phyloP scores from a whole-genome alignment of 768 basidiomycete genomes.

The Chiua virens region DNA sequence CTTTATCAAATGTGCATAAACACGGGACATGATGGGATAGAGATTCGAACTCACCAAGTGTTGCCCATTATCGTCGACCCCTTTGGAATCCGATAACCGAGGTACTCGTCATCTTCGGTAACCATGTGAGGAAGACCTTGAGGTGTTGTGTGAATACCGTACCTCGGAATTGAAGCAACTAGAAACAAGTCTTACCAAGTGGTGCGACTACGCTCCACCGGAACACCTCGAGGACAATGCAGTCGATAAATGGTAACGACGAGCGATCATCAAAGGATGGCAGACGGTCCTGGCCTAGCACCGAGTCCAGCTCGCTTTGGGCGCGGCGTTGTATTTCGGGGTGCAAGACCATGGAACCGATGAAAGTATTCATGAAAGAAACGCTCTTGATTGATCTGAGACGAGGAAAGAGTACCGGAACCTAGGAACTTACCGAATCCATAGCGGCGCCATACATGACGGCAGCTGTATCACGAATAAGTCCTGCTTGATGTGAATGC shows the following conservation, averaged over 20 bases:
- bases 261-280: slow-evolving; percentile 15
- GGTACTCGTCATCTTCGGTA: slow-evolving; percentile 25
- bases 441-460: slow-evolving; percentile 9
- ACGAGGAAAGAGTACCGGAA: background rate
- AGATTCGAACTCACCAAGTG: slow-evolving; percentile 38
- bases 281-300: slow-evolving; percentile 6
- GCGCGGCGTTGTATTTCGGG: slow-evolving; percentile 15
- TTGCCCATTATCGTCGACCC: slow-evolving; percentile 41
- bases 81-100: slow-evolving; percentile 42
- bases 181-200: background rate
- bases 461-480: slow-evolving; percentile 14
- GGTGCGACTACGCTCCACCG: slow-evolving; percentile 13
- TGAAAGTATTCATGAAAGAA: slow-evolving; percentile 5
- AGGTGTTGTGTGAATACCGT: background rate
- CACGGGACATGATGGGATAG: background rate
- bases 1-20: background rate
- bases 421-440: slow-evolving; percentile 5
- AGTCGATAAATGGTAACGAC: slow-evolving; percentile 14
- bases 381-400: slow-evolving; percentile 1
- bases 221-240: slow-evolving; percentile 10
- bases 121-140: slow-evolving; percentile 37
- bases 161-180: background rate
- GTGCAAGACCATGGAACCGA: slow-evolving; percentile 12
- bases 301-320: slow-evolving; percentile 10
- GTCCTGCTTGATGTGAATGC: background rate